A percentile compares a stretch with the other conserved stretches of the same genome.
phyloP scores from a whole-genome alignment of 768 basidiomycete species.

The Leccinum aurantiacum region DNA sequence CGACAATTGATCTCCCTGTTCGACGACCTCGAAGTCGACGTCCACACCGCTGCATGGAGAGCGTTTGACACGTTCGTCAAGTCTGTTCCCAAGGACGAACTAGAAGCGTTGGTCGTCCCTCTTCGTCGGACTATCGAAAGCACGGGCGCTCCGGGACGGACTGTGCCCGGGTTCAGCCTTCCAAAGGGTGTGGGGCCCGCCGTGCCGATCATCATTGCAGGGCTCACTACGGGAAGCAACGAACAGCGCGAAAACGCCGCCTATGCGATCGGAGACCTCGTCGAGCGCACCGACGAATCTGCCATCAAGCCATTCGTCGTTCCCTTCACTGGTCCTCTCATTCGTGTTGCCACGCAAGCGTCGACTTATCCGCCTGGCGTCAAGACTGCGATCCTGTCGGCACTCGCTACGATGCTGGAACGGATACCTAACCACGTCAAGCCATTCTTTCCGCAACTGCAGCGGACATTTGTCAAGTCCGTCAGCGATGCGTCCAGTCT shows the following conservation, averaged over 20 bases:
- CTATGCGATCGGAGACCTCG: conserved; percentile 94
- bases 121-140: conserved; percentile 86
- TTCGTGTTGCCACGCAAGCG: conserved; percentile 89
- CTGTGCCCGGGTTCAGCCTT: conserved; percentile 83
- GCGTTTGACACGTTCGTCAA: conserved; percentile 89
- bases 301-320: conserved; percentile 96
- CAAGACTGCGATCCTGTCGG: conserved; percentile 86
- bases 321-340: conserved; percentile 92
- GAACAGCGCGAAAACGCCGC: conserved; percentile 95
- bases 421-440: conserved; percentile 87
- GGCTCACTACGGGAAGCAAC: conserved; percentile 91
- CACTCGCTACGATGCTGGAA: conserved; percentile 81
- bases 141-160: conserved; percentile 71
- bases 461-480: conserved; percentile 95
- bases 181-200: conserved; percentile 81
- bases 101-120: conserved; percentile 87
- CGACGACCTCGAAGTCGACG: conserved; percentile 72
- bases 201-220: conserved; percentile 87
- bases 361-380: conserved; percentile 89
- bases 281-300: conserved; percentile 78
- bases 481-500: conserved; percentile 76
- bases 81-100: conserved; percentile 87
- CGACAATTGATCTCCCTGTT: conserved; percentile 81
- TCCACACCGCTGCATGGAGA: conserved; percentile 79
- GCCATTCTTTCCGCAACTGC: conserved; percentile 98